Conservation (phyloP, 2,329 filamentous ascomycete genomes). For the Sclerotinia nivalis region DNA sequence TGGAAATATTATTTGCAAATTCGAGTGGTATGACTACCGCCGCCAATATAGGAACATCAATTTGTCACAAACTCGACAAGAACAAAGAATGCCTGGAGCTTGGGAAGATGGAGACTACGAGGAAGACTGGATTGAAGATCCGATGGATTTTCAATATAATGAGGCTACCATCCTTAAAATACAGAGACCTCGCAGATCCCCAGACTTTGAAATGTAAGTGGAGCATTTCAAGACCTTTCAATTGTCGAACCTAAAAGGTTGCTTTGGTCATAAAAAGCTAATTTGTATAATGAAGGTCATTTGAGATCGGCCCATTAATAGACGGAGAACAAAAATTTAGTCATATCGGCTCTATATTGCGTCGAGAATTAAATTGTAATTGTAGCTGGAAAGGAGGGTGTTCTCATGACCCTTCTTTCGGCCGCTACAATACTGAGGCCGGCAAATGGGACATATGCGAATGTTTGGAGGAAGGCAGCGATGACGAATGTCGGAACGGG, state of each 20-base stretch:
- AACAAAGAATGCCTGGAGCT: neutral
- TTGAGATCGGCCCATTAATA: neutral
- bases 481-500: neutral
- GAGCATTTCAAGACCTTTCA: neutral
- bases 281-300: neutral
- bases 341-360: neutral
- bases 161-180: neutral
- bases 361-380: neutral
- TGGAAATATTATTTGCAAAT: neutral
- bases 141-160: too few species aligned
- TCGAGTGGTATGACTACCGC: neutral
- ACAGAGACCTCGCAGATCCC: neutral
- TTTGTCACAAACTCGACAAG: neutral
- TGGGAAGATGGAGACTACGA: neutral
- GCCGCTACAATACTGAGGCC: neutral
- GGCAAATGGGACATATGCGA: neutral
- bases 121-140: too few species aligned
- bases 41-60: neutral
- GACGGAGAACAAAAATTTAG: neutral
- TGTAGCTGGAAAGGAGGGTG: accelerated
- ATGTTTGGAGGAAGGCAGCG: neutral
- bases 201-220: neutral
- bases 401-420: neutral
- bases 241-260: neutral
- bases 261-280: too few species aligned